A percentile compares a stretch with the other conserved stretches of the same genome.
Conservation (phyloP, 768 basidiomycete species). For the Postia placenta region DNA sequence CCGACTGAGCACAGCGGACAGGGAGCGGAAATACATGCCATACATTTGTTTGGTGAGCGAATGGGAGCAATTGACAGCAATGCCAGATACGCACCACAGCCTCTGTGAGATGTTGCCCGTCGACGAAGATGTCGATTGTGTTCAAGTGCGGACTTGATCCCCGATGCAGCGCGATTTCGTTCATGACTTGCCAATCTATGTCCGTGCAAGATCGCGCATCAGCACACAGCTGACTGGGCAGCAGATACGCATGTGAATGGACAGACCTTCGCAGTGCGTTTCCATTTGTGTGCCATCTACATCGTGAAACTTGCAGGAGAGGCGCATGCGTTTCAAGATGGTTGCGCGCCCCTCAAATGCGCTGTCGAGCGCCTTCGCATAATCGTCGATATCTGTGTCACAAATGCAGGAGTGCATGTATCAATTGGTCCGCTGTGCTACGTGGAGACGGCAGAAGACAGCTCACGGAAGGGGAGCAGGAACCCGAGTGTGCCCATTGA, state of each 20-base stretch:
- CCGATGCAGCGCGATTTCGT: slow-evolving; percentile 89
- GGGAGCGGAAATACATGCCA: not conserved
- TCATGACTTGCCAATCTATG: slow-evolving; percentile 96
- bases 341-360: slow-evolving; percentile 78
- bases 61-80: too few relatives aligned
- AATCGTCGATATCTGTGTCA: slow-evolving; percentile 77
- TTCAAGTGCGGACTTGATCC: slow-evolving; percentile 89
- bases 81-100: slow-evolving; percentile 85
- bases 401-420: not conserved
- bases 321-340: slow-evolving; percentile 83
- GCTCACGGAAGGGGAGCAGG: slow-evolving; percentile 87
- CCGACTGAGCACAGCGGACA: slow-evolving; percentile 51
- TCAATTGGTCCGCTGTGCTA: too few relatives aligned
- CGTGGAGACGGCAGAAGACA: not conserved
- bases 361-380: slow-evolving; percentile 71
- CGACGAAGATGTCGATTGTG: slow-evolving; percentile 89
- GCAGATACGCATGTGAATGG: not conserved
- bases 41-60: not conserved
- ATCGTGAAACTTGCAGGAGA: slow-evolving; percentile 76
- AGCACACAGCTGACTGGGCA: not conserved
- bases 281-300: slow-evolving; percentile 50
- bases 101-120: slow-evolving; percentile 93
- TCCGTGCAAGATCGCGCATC: not conserved
- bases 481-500: slow-evolving; percentile 94
- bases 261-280: slow-evolving; percentile 52